phyloP scores from a whole-genome alignment of 495 filamentous ascomycete genomes.

The Neurospora sp. region DNA sequence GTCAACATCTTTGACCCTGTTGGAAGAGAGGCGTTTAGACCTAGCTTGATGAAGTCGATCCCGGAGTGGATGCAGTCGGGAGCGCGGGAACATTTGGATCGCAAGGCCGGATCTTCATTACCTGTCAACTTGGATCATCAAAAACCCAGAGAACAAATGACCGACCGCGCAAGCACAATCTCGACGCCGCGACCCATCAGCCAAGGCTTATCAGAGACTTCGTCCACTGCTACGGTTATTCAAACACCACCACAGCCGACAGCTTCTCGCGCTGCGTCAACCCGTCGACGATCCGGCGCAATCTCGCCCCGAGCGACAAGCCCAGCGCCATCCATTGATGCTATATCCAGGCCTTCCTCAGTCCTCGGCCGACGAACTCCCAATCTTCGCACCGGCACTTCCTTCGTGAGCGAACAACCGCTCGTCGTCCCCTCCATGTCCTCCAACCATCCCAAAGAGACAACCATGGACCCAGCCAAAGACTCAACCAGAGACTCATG shows the following conservation, averaged over 20 bases:
- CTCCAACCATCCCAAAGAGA: background rate
- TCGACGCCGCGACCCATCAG: background rate
- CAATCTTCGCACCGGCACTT: constrained; percentile 9
- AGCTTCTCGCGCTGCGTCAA: background rate
- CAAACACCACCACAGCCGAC: background rate
- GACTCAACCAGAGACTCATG: background rate
- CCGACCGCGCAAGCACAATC: background rate
- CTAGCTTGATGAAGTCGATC: constrained; percentile 35
- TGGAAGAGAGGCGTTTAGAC: constrained; percentile 27
- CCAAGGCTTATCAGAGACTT: background rate
- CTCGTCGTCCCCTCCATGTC: constrained; percentile 2
- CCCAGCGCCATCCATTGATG: background rate
- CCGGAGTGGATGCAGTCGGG: constrained; percentile 32
- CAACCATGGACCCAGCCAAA: background rate
- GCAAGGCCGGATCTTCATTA: background rate
- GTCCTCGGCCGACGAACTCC: no score
- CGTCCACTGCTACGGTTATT: background rate
- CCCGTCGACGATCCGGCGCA: background rate
- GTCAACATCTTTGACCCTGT: constrained; percentile 33
- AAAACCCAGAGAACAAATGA: background rate
- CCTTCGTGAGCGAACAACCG: constrained; percentile 21
- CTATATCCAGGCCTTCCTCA: background rate
- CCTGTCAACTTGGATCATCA: background rate
- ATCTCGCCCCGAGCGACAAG: background rate
- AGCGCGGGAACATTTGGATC: background rate